Evolutionary conservation across 1,284 basidiomycete genomes (phyloP), one percentile per base, ranked within the genome.

Genomic region (Kwoniella shivajii): DNA sequence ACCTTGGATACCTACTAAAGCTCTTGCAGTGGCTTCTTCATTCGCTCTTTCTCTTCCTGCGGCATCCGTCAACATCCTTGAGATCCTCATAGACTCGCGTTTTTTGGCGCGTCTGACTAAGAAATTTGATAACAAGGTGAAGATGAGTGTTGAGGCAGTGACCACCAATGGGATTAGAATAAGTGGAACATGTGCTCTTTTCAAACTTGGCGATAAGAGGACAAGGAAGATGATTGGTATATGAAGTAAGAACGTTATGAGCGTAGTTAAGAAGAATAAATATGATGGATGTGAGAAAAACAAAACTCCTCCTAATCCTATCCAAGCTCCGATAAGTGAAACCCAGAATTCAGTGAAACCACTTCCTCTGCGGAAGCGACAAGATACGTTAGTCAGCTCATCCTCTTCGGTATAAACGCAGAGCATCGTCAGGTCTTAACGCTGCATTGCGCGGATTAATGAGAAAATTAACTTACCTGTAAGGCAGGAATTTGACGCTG

Each of bases 231-330:
- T 54, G 51, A 74, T 62, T 0, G 72, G 71, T 37, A 71, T 54
- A 43, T 67, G 64, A 38, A 73, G 48, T 26, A 75, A 38, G 47
- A 65, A 44, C n/a, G 72, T 69, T 42, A 72, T 47, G 38, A 74
- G 56, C 24, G 69, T 72, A 11, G 72, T 71, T 18, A 71, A 49
- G 67, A 75, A 73, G 64, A 71, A 73, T 30, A 75, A 64, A 55
- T 65, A 68, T 24, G 71, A 66, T 20, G 73, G 73, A 51, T 72
- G 69, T 4, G 73, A 74, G 65, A 73, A 73, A 48, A 74, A 75
- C 26, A 74, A 37, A 7, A 75, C 62, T 11, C 63, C 68, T n/a
- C 66, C 72, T 5, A 75, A 33, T 9, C 71, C 72, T 6, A 69
- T 68, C 73, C 73, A 75, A 6, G 68, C 62, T 4, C 72, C 73